phyloP scores from a whole-genome alignment of 768 basidiomycete genomes.

The Boletus barrowsii region DNA sequence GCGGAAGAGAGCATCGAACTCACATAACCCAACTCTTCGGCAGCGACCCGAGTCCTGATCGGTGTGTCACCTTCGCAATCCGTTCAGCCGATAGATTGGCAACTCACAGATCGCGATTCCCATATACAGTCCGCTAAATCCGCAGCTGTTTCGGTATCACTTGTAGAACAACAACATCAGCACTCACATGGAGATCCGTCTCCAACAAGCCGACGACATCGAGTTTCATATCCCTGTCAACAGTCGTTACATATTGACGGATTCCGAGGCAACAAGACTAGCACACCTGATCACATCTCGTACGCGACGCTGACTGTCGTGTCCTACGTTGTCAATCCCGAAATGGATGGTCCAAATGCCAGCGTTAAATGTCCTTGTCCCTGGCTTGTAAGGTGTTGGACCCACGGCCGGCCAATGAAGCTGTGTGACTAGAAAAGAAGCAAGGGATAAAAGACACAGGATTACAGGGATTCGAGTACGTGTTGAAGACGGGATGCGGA shows the following conservation, averaged over 20 bases:
- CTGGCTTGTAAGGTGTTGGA: constrained; percentile 59
- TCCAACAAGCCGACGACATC: constrained; percentile 85
- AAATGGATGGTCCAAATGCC: constrained; percentile 95
- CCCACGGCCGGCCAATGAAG: constrained; percentile 49
- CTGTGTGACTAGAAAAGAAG: constrained; percentile 52
- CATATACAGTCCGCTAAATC: constrained; percentile 65
- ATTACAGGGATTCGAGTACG: constrained; percentile 32
- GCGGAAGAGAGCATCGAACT: constrained; percentile 25
- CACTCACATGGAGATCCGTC: constrained; percentile 77
- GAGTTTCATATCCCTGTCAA: constrained; percentile 69
- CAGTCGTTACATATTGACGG: not conserved
- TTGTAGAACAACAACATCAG: not conserved
- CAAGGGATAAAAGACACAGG: constrained; percentile 40
- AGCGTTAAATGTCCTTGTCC: constrained; percentile 66
- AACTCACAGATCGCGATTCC: constrained; percentile 78
- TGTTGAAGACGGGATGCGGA: constrained; percentile 17
- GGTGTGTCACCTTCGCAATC: constrained; percentile 1
- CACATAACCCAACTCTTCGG: constrained; percentile 80
- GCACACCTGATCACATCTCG: constrained; percentile 57
- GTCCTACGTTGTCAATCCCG: constrained; percentile 49
- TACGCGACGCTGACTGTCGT: constrained; percentile 34
- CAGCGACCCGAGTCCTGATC: constrained; percentile 66
- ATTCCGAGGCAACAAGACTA: not conserved
- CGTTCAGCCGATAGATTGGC: not conserved
- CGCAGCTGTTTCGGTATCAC: not conserved